Evolutionary conservation across 78 protist genomes (phyloP).

Genomic region (Dictyostelium capitatum): DNA sequence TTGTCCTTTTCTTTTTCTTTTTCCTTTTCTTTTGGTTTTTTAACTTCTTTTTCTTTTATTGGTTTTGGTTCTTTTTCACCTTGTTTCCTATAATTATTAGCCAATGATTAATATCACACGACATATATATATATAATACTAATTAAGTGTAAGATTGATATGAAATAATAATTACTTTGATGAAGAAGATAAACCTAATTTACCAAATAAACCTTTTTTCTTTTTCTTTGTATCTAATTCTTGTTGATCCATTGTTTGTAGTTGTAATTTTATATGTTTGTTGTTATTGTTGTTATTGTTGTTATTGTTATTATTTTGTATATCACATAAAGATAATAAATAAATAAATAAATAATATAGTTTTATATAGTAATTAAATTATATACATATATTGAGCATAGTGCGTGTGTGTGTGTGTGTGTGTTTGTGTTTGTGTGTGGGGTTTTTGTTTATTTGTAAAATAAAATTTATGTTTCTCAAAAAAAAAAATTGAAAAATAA

Average conservation of each 20-base stretch:
- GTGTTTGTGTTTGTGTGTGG: neutral
- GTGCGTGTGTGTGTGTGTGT: too few relatives aligned
- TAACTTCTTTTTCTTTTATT: too few relatives aligned
- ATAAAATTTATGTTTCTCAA: too few relatives aligned
- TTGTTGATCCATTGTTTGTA: neutral
- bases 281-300: too few relatives aligned
- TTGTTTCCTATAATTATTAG: too few relatives aligned
- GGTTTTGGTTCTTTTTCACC: too few relatives aligned
- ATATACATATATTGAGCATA: too few relatives aligned
- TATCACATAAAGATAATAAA: neutral
- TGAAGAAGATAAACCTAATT: neutral
- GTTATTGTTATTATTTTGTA: neutral
- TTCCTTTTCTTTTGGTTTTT: neutral
- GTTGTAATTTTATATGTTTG: neutral
- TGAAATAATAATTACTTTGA: neutral
- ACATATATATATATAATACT: too few relatives aligned
- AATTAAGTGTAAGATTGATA: too few relatives aligned
- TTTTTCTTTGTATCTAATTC: neutral
- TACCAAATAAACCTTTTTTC: conserved; percentile 8
- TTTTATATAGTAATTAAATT: too few relatives aligned
- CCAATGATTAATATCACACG: too few relatives aligned
- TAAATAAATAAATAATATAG: neutral
- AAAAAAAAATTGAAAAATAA: neutral
- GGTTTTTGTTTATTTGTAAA: neutral
- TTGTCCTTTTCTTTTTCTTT: neutral